Base-by-base conservation (phyloP, 495 filamentous ascomycete genomes). In the Lindgomyces ingoldianus region DNA sequence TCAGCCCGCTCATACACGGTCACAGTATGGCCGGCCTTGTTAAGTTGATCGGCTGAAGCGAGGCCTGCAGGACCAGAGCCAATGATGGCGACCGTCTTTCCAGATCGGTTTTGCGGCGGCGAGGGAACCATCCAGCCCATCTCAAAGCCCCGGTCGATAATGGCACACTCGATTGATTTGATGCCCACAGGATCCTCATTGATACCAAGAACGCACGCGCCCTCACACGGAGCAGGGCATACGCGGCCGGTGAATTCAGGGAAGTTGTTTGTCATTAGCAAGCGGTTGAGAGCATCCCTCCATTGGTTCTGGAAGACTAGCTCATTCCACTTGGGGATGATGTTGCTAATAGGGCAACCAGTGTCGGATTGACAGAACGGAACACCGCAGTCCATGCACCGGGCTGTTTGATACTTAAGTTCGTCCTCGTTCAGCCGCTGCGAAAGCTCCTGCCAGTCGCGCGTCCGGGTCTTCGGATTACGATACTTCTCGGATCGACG, bases 321-420 rank as follows among this genome's bases (percentile, higher is more conserved):
- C 59, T 98, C 95, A 60, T 97, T 98, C 92, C 92, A 99, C 73
- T 99, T 99, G 46, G 94, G 94, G 74, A 99, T 99, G 76, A 99
- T 97, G 80, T 99, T 99, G 71, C 91, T 61, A 77, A 99, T 97
- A 0, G 94, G 94, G 75, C 94, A 99, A 52, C 94, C 94, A 62
- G 90, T 91, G 67, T 99, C 94, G 9, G 92, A 96, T 75, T 99
- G 94, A 72, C 94, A 99, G 83, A 99, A 99, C 3, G 94, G 94
- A 72, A 99, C 93, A 86, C 94, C 94, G 69, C 94, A 99, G 81
- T 99, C 94, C 94, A 99, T 99, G 80, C 94, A 99, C 69, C 94
- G 91, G 59, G 94, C 94, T 14, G 94, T 89, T 79, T 99, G 94
- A 74, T 96, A 98, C 81, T 99, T 99, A 65, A 99, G 85, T 78